phyloP scores from a whole-genome alignment of 306 rosid genomes.

The Trifolium pratense region DNA sequence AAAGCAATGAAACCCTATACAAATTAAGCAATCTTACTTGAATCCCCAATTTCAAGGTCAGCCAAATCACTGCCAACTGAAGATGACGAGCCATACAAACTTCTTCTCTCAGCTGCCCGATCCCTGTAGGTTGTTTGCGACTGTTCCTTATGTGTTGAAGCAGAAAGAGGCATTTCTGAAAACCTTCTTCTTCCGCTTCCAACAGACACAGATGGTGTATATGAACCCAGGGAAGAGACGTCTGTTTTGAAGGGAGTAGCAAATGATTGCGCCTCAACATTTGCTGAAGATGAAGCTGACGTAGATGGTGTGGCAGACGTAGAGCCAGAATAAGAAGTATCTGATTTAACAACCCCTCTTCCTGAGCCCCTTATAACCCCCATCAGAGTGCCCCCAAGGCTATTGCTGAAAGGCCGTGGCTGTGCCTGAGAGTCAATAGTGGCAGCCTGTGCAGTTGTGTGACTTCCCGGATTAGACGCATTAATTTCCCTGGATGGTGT shows the following conservation, averaged over 20 bases:
- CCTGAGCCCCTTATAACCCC: constrained; percentile 99
- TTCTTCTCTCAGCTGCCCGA: constrained; percentile 98
- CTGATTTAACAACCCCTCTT: constrained; percentile 71
- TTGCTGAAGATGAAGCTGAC: constrained; percentile 47
- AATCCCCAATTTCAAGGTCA: constrained; percentile 67
- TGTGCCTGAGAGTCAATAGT: constrained; percentile 64
- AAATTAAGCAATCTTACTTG: constrained; percentile 73
- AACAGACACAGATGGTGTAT: constrained; percentile 57
- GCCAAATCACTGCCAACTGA: constrained; percentile 64
- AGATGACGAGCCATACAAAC: constrained; percentile 83
- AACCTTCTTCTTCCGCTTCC: constrained; percentile 89
- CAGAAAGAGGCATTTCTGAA: constrained; percentile 86
- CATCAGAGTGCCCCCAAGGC: constrained; percentile 86
- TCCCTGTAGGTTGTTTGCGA: constrained; percentile 82
- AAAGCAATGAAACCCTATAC: constrained; percentile 32
- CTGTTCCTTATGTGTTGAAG: constrained; percentile 73
- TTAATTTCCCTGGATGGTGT: constrained; percentile 57
- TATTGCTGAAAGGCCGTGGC: constrained; percentile 84
- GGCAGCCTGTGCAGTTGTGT: constrained; percentile 50
- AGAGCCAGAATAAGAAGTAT: constrained; percentile 58
- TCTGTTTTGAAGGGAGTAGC: constrained; percentile 81
- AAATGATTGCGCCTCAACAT: constrained; percentile 52
- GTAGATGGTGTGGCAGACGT: constrained; percentile 49
- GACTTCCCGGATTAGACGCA: constrained; percentile 50
- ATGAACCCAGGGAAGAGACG: constrained; percentile 82